Evolutionary conservation across 805 yeast species (phyloP), one percentile per base, ranked within the genome.

Genomic region (Hanseniaspora vineae): DNA sequence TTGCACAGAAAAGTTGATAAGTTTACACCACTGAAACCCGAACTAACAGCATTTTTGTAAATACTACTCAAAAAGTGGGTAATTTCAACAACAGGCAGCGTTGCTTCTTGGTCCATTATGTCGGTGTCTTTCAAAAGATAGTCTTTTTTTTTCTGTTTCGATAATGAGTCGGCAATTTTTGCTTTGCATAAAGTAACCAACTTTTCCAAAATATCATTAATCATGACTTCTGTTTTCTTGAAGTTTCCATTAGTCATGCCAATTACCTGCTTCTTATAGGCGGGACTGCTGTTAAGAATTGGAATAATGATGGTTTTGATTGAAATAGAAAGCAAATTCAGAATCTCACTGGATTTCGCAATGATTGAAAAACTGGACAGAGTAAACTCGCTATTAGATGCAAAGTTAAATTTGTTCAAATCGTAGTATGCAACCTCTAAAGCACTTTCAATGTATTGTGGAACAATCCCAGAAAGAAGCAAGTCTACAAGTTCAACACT

Each of bases 231-330:
- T 55, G 80, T 74, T 49, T 76, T 66, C 42, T 77, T 59, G 35
- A 83, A 68, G 56, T 77, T 76, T 19, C 70, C 70, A 59, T 85
- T 84, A 19, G 84, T 76, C 51, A 78, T 64, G 44, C 72, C 76
- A 32, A 76, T 74, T 66, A 84, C 77, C 52, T 78, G 69, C 49
- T 72, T 75, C 55, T 81, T 77, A 14, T 76, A 67, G 9, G 68
- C 67, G 2, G 84, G 80, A 1, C 77, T 65, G 54, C 77, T 78
- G 39, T 71, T 73, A 2, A 88, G 74, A 62, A 89, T 71, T 0
- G 96, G 95, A 39, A 86, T 66, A 15, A 88, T 75, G 44, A 85
- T 80, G 17, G 82, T 78, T 57, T 84, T 81, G 46, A 83, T 78
- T 49, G 86, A 78, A 2, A 84, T 75, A 0, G 95, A 80, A 1